Percentiles rank a stretch among this genome's conserved stretches.
Evolutionary conservation across 2,329 filamentous ascomycete genomes (phyloP).

Genomic region (Teratosphaeria pseudoeucalypti): DNA sequence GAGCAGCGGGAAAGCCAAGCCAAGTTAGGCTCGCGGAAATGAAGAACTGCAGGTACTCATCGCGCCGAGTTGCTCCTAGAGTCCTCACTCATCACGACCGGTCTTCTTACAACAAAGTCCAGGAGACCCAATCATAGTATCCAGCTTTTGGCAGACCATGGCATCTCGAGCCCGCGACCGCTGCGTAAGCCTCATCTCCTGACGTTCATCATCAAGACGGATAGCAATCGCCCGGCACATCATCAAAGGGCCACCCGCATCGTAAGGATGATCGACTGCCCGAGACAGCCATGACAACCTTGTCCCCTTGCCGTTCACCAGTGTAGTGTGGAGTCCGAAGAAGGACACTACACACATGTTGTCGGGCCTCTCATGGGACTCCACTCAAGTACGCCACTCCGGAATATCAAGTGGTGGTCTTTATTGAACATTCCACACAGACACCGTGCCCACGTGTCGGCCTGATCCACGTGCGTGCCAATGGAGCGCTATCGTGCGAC

Average conservation of each 20-base stretch:
- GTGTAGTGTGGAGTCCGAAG: too few relatives aligned
- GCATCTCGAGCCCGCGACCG: neutral
- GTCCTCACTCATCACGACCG: too few relatives aligned
- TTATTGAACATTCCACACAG: too few relatives aligned
- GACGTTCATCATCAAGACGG: neutral
- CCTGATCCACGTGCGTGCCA: too few relatives aligned
- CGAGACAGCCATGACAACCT: neutral
- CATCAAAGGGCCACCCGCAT: neutral
- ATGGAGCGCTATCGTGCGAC: too few relatives aligned
- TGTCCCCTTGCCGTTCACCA: neutral
- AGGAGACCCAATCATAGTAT: neutral
- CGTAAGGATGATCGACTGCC: neutral
- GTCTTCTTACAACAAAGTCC: neutral
- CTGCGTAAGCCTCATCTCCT: neutral
- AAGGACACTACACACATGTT: too few relatives aligned
- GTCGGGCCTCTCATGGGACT: too few relatives aligned
- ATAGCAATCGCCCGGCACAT: neutral
- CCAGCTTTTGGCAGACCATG: neutral
- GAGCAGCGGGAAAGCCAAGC: neutral
- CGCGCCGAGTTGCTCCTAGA: neutral
- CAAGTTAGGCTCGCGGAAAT: neutral
- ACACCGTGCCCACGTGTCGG: too few relatives aligned
- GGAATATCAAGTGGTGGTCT: too few relatives aligned
- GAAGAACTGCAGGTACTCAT: neutral
- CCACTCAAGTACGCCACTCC: too few relatives aligned